phyloP scores from a whole-genome alignment of 2,329 filamentous ascomycete genomes.

The Trichoderma sp. region DNA sequence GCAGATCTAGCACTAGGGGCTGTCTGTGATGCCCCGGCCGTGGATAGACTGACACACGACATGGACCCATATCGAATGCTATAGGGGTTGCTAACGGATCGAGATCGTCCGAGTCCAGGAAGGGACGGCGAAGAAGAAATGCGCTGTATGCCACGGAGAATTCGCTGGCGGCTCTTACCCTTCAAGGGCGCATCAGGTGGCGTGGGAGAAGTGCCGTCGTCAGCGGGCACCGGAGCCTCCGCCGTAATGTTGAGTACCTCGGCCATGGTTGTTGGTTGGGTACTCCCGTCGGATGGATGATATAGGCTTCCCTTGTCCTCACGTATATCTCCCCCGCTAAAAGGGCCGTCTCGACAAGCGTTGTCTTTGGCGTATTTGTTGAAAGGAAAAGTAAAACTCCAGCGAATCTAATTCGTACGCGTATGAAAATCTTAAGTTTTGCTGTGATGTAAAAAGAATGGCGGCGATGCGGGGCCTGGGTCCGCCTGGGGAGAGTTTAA shows the following conservation, averaged over 20 bases:
- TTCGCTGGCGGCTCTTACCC: constrained; percentile 64
- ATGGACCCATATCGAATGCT: constrained; percentile 46
- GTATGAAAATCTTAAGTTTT: background rate
- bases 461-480: background rate
- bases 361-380: background rate
- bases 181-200: constrained; percentile 42
- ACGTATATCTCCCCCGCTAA: background rate
- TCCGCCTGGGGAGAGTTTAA: constrained; percentile 5
- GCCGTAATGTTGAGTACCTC: background rate
- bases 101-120: constrained; percentile 58
- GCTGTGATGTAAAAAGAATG: background rate
- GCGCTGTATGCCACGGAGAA: constrained; percentile 72
- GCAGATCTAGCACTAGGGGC: constrained; percentile 30
- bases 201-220: constrained; percentile 22
- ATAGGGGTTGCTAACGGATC: constrained; percentile 68
- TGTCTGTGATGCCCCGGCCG: constrained; percentile 32
- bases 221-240: constrained; percentile 27
- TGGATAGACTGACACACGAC: constrained; percentile 54
- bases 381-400: background rate
- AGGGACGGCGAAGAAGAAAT: constrained; percentile 80
- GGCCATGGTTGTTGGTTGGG: constrained; percentile 6
- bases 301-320: background rate
- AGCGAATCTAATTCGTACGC: background rate
- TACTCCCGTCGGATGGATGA: background rate
- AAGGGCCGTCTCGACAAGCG: background rate